Evolutionary conservation across 352 stramenopile genomes (phyloP), one percentile per base, ranked within the genome.

Genomic region (Pythium brachiatum): DNA sequence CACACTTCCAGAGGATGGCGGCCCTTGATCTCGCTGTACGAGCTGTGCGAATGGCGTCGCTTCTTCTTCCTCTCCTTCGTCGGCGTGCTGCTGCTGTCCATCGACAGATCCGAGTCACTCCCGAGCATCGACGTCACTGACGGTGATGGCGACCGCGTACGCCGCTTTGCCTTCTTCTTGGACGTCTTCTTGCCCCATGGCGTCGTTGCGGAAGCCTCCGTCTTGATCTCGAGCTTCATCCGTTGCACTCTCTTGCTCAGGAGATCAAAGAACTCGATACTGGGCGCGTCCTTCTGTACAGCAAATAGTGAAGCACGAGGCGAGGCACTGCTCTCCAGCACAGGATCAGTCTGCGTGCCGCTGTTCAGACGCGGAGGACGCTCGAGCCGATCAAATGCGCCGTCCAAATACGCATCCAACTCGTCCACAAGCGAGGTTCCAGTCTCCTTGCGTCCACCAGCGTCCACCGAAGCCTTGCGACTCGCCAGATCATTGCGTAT

Each of bases 371-470:
- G n/a, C 16, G 36, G 15, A 20, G 36, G 36, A 44, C 36, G 36
- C 36, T 44, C 36, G 15, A 44, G 36, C 2, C 36, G 36, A 44
- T 44, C 36, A 7, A 21, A 44, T 20, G 26, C 53, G 32, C 47
- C 52, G 2, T 51, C 53, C 7, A 67, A 18, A 36, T 67, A 67
- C 23, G 53, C 60, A 32, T 62, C 60, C 9, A 67, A 34, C 18
- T 44, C 43, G 26, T 67, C 50, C 20, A 61, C 53, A 0, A 54
- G 34, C 25, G 56, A 31, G 23, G 23, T 41, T 16, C 13, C 20
- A 12, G 51, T 15, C 41, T 2, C 20, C 32, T 27, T 3, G 15
- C 32, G 7, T 55, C 23, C 36, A 21, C 15, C 12, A 44, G 36
- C 36, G 8, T 44, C 36, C 8, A 3, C 43, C 4, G 23, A 8